Base-by-base conservation (phyloP, 495 filamentous ascomycete genomes). In the Copromyces sp. region DNA sequence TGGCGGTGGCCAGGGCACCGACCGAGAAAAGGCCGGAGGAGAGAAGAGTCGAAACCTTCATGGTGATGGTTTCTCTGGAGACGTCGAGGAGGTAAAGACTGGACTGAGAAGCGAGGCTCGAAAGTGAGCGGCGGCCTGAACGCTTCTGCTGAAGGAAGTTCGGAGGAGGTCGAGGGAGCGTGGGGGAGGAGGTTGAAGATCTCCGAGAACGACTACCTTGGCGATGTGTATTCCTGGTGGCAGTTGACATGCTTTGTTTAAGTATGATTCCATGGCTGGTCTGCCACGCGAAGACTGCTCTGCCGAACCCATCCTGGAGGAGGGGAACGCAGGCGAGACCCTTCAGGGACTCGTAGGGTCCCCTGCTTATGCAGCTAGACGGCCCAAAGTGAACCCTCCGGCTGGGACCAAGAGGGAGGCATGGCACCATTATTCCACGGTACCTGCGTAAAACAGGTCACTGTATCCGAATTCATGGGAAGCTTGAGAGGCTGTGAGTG, bases 1-100 rank as follows among this genome's bases (percentile, higher is more conserved):
- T 20, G 20, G 44, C 68, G 44, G 39, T 29, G 37, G 73, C 75
- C 71, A 72, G n/a, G 12, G 39, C 71, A 65, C 71, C 72, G 68
- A 69, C 73, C 4, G 73, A 72, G 16, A 78, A 70, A 65, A 78
- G 74, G 68, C 74, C 73, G 45, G 74, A 69, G 17, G 73, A 71
- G 42, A 77, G 68, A 65, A 74, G 68, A 32, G 70, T 20, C 24
- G 69, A 29, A 7, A 61, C 29, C 73, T 73, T 80, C 77, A 78
- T 78, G 65, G 4, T 74, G 73, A 32, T 39, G 72, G 24, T 39
- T 74, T 42, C 72, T 59, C 38, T 38, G 71, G 44, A 41, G 68
- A 38, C n/a, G 38, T 61, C 42, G n/a, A 12, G 17, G 69, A 39
- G 47, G 40, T 32, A 12, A 39, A 16, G 37, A 12, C 37, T 38